phyloP scores from a whole-genome alignment of 345 rosid species.

The Erucastrum elatum region DNA sequence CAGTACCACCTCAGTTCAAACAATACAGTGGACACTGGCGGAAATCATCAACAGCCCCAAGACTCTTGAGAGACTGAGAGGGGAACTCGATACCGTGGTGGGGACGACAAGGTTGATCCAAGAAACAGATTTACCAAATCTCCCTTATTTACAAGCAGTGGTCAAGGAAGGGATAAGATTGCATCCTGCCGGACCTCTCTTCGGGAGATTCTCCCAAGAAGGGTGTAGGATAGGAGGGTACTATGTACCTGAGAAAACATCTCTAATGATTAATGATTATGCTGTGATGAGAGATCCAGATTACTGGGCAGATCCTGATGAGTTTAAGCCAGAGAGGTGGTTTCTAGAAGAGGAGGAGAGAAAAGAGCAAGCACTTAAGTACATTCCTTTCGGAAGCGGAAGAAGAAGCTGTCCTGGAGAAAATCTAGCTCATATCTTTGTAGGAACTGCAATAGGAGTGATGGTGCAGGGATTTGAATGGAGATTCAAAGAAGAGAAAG shows the following conservation, averaged over 20 bases:
- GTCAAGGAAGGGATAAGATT: not conserved
- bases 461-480: slow-evolving; percentile 35
- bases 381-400: not conserved
- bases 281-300: not conserved
- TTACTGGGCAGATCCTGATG: not conserved
- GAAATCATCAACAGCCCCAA: slow-evolving; percentile 59
- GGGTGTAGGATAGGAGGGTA: not conserved
- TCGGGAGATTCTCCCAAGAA: not conserved
- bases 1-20: slow-evolving; percentile 46
- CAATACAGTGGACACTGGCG: slow-evolving; percentile 57
- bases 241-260: not conserved
- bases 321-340: slow-evolving; percentile 7
- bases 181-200: not conserved
- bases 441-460: slow-evolving; percentile 10
- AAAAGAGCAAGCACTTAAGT: slow-evolving; percentile 1
- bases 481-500: slow-evolving; percentile 44
- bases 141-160: not conserved
- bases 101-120: not conserved
- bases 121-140: not conserved
- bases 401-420: not conserved
- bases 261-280: not conserved
- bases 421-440: not conserved
- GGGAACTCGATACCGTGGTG: not conserved
- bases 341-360: slow-evolving; percentile 1
- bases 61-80: slow-evolving; percentile 43